Conservation (phyloP, 805 yeast genomes). For the Wickerhamomyces rabaulensis region DNA sequence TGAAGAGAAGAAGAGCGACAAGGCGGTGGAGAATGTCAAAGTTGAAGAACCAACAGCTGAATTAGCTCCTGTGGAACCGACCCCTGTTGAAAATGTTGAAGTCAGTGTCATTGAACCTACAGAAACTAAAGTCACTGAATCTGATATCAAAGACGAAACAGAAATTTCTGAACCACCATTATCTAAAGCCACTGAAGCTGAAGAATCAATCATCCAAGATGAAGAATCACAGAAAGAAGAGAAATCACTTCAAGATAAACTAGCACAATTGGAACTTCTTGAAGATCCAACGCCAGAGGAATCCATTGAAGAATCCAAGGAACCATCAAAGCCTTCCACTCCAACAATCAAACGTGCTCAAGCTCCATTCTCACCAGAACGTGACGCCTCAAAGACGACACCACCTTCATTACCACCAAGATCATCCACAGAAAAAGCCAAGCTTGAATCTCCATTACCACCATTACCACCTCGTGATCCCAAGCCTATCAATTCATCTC, state of each 20-base stretch:
- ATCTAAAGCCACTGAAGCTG: neutral
- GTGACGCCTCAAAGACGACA: neutral
- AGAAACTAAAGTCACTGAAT: no score
- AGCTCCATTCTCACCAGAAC: neutral
- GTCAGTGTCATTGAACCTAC: no score
- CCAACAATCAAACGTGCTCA: neutral
- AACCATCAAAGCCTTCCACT: neutral
- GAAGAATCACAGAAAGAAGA: neutral
- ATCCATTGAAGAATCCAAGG: neutral
- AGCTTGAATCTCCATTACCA: neutral
- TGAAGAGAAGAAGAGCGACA: no score
- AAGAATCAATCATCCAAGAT: neutral
- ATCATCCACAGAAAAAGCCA: neutral
- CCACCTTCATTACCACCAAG: conserved; percentile 1
- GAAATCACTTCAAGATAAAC: neutral
- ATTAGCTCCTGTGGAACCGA: no score
- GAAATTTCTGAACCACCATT: neutral
- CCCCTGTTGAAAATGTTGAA: no score
- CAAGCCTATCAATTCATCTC: neutral
- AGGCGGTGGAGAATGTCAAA: conserved; percentile 18
- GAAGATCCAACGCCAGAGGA: neutral
- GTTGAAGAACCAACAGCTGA: neutral
- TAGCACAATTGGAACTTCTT: neutral
- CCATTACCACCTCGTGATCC: conserved; percentile 1
- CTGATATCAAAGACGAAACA: neutral